Percentiles rank a stretch among this genome's conserved stretches.
These are phyloP conservation scores for Stevia rebaudiana DNA, from an alignment of 140 eudicot genomes.

Conservation along the genomic window DNA sequence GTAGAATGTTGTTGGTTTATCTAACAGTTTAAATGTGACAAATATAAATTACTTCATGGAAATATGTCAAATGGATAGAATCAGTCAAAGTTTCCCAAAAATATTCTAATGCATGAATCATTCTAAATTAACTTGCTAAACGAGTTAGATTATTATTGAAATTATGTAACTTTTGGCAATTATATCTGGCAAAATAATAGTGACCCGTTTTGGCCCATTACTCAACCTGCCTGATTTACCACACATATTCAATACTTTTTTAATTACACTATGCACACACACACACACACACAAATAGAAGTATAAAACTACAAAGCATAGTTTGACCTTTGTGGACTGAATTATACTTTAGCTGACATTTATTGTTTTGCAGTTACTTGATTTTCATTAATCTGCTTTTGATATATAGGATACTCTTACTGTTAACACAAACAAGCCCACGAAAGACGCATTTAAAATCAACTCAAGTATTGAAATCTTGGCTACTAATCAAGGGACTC, in stretches of 20 bases:
- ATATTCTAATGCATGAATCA: background rate
- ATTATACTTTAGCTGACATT: background rate
- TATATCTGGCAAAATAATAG: background rate
- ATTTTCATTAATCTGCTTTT: background rate
- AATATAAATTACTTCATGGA: background rate
- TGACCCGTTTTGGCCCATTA: background rate
- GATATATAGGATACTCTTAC: slow-evolving; percentile 24
- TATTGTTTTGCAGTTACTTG: slow-evolving; percentile 4
- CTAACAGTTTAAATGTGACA: background rate
- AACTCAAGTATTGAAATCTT: slow-evolving; percentile 24
- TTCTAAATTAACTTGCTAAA: background rate
- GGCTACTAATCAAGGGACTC: slow-evolving; percentile 19
- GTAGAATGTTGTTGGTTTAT: background rate
- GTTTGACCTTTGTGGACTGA: background rate
- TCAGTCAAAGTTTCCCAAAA: background rate
- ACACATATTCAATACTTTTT: background rate
- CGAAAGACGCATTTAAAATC: slow-evolving; percentile 16
- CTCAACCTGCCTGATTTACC: background rate
- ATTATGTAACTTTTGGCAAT: background rate
- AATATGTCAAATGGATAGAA: background rate
- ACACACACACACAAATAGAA: no score
- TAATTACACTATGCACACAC: no score
- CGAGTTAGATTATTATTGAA: background rate
- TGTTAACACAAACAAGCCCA: slow-evolving; percentile 11
- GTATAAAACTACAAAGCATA: background rate